Evolutionary conservation across 768 basidiomycete species (phyloP), one percentile per base, ranked within the genome.

Genomic region (Termitomyces sp.): DNA sequence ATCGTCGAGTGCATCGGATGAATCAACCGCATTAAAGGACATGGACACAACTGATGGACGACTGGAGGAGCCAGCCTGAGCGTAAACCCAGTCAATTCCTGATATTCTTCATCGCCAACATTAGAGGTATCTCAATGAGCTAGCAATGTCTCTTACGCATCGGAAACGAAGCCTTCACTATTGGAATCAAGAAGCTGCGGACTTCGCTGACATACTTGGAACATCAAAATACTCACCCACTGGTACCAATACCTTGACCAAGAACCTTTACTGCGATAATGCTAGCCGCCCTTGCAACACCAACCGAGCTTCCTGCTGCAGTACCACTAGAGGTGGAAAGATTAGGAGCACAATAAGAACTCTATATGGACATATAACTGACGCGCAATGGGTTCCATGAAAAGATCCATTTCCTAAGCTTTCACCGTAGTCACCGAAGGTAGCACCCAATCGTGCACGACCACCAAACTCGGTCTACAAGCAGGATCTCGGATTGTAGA

Each of bases 321-420:
- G 70, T 73, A 19, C 73, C 76, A 29, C 71, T 72, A 10, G 14
- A 43, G 11, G 27, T 35, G 3, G 21, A 4, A 5, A 29, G 23
- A 23, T 54, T 11, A 57, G 21, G 19, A 4, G 10, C 6, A 17
- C 3, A 23, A 55, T 44, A 16, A 8, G 5, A 43, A 27, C 3
- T 17, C 3, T 19, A 40, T 17, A 14, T 14, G 42, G 27, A 14
- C 27, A 5, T 11, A 34, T 7, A 3, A 63, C 72, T 54, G 58
- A 73, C 70, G 74, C 70, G 59, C 50, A 62, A 61, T 76, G 76
- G 35, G 77, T 77, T 21, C 77, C 78, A 56, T 78, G 77, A 17
- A 76, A 77, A 59, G 74, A 65, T n/a, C 71, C 74, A 61, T 78
- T 77, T 38, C 41, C 59, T 1, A 16, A 44, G 5, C n/a, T n/a